Conservation (phyloP, 208 protist genomes). For the Trichomonas gallinae region DNA sequence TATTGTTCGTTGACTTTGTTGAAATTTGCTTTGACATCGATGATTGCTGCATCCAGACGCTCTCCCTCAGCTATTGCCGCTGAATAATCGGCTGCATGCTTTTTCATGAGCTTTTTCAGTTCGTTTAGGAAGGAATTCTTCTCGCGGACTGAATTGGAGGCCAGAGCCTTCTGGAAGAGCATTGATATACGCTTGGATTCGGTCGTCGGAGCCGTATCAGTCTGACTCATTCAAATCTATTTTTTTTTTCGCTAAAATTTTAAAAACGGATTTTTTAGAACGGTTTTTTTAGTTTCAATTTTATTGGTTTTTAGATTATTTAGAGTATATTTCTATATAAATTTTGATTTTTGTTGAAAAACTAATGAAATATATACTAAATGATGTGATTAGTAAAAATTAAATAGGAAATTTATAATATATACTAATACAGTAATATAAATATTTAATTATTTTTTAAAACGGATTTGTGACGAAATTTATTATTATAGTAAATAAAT, state of each 20-base stretch:
- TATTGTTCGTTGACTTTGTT: slow-evolving; percentile 5
- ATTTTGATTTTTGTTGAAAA: too few relatives aligned
- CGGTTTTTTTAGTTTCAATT: neutral
- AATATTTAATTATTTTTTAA: too few relatives aligned
- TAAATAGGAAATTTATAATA: too few relatives aligned
- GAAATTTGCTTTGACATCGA: neutral
- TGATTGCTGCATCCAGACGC: neutral
- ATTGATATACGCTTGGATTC: neutral
- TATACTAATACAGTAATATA: too few relatives aligned
- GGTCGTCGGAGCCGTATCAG: neutral
- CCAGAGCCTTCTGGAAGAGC: neutral
- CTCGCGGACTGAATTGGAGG: neutral
- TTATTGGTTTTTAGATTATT: too few relatives aligned
- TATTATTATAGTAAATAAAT: too few relatives aligned
- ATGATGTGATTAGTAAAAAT: too few relatives aligned
- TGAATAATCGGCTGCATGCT: slow-evolving; percentile 19
- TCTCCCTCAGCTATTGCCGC: neutral
- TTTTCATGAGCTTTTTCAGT: slow-evolving; percentile 1
- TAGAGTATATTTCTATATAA: too few relatives aligned
- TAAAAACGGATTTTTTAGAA: neutral
- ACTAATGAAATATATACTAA: too few relatives aligned
- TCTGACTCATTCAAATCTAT: neutral
- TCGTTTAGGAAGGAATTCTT: slow-evolving; percentile 6
- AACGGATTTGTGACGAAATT: too few relatives aligned
- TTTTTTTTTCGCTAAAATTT: neutral